A percentile compares a stretch with the other conserved stretches of the same genome.
Conservation (phyloP, 73 alveolate species). For the Tetrahymena thermophila region DNA sequence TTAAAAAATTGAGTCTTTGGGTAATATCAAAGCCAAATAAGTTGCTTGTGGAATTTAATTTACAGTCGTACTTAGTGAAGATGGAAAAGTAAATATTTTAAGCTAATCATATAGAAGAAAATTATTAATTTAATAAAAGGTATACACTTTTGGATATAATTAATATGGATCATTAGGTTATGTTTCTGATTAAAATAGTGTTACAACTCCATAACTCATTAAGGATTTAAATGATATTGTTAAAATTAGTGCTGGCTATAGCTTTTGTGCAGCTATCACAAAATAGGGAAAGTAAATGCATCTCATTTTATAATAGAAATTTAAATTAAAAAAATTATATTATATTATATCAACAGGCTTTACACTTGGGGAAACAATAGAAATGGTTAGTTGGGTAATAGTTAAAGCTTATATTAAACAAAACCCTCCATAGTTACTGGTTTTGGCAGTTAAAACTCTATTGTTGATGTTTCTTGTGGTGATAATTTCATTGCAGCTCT, state of each 20-base stretch:
- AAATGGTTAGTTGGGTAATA: constrained; percentile 33
- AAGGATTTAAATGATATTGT: neutral
- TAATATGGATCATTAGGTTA: constrained; percentile 28
- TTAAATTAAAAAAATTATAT: constrained; percentile 2
- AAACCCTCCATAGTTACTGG: constrained; percentile 3
- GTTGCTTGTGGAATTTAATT: constrained; percentile 34
- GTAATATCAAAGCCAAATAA: constrained; percentile 1
- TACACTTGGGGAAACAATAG: constrained; percentile 43
- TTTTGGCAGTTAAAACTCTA: neutral
- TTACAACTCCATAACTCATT: neutral
- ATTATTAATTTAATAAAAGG: neutral
- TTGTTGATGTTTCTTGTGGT: neutral
- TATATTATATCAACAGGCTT: neutral
- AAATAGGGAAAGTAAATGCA: constrained; percentile 20
- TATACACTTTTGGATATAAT: constrained; percentile 14
- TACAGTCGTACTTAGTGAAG: constrained; percentile 15
- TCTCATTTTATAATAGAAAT: neutral
- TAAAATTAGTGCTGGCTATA: constrained; percentile 14
- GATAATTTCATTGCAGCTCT: neutral
- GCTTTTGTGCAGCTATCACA: constrained; percentile 25
- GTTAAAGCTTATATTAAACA: constrained; percentile 8
- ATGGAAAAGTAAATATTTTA: constrained; percentile 16
- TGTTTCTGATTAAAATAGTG: constrained; percentile 1
- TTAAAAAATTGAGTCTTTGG: constrained; percentile 7
- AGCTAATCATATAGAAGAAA: neutral